phyloP scores from a whole-genome alignment of 495 filamentous ascomycete species.

The Talaromyces adpressus region DNA sequence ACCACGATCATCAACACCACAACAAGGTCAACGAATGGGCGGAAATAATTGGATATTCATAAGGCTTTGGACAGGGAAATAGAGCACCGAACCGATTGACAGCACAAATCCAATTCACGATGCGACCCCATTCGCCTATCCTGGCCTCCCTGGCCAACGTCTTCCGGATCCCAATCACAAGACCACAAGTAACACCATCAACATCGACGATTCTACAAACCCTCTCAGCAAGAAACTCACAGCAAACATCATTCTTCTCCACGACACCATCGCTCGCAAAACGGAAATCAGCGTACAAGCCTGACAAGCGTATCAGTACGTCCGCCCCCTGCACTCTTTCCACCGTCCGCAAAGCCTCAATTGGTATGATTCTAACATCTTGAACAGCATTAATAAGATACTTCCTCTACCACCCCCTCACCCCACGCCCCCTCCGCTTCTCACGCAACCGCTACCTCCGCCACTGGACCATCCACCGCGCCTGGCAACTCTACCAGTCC shows the following conservation, averaged over 20 bases:
- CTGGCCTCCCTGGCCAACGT: slow-evolving; percentile 40
- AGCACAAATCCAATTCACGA: slow-evolving; percentile 6
- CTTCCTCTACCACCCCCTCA: slow-evolving; percentile 55
- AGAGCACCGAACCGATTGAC: not conserved
- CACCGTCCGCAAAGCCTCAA: not conserved
- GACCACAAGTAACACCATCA: slow-evolving; percentile 14
- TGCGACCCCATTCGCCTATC: slow-evolving; percentile 35
- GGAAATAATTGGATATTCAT: not conserved
- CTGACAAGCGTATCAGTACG: slow-evolving; percentile 45
- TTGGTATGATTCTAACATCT: not conserved
- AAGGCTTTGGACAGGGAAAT: not conserved
- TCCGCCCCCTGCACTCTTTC: slow-evolving; percentile 2
- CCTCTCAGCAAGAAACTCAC: not conserved
- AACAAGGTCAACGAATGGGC: not conserved
- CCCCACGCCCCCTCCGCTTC: slow-evolving; percentile 75
- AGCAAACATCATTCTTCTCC: slow-evolving; percentile 27
- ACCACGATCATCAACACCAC: not conserved
- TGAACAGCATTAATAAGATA: slow-evolving; percentile 54
- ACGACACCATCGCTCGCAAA: slow-evolving; percentile 33
- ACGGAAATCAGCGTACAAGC: slow-evolving; percentile 18
- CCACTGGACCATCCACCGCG: slow-evolving; percentile 99
- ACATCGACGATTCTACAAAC: not conserved
- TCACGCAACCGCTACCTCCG: slow-evolving; percentile 81
- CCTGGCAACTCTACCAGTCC: slow-evolving; percentile 69
- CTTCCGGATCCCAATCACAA: slow-evolving; percentile 32